These are phyloP conservation scores for Paramecium sonneborni DNA, from an alignment of 73 alveolate genomes.

Conservation along the genomic window DNA sequence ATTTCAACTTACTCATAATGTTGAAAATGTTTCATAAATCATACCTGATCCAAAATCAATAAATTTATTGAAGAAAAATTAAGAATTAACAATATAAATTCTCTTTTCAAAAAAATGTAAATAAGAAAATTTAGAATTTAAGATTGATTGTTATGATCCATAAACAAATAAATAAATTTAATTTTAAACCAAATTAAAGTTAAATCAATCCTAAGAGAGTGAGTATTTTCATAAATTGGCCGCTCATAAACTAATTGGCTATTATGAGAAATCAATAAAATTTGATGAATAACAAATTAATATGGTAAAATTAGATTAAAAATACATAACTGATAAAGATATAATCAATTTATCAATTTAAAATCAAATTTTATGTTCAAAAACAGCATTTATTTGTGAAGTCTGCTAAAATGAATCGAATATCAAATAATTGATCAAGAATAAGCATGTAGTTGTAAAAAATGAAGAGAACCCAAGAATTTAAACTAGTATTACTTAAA, in stretches of 20 bases:
- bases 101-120: neutral
- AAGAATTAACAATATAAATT: neutral
- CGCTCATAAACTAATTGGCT: neutral
- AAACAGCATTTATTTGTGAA: constrained; percentile 18
- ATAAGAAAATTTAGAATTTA: neutral
- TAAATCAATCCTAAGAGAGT: neutral
- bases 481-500: no score
- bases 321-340: neutral
- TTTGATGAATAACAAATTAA: neutral
- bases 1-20: neutral
- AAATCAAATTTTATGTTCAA: neutral
- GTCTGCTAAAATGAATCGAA: neutral
- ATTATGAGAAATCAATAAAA: neutral
- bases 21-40: neutral
- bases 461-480: no score
- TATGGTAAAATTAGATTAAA: neutral
- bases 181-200: neutral
- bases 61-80: neutral
- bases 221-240: constrained; percentile 24
- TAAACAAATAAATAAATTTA: neutral
- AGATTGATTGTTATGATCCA: neutral
- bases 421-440: neutral
- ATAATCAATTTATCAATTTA: neutral
- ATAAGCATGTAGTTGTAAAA: neutral
- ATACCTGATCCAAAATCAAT: neutral